Evolutionary conservation across 768 basidiomycete genomes (phyloP), one percentile per base, ranked within the genome.

Genomic region (Trametopsis cervina): DNA sequence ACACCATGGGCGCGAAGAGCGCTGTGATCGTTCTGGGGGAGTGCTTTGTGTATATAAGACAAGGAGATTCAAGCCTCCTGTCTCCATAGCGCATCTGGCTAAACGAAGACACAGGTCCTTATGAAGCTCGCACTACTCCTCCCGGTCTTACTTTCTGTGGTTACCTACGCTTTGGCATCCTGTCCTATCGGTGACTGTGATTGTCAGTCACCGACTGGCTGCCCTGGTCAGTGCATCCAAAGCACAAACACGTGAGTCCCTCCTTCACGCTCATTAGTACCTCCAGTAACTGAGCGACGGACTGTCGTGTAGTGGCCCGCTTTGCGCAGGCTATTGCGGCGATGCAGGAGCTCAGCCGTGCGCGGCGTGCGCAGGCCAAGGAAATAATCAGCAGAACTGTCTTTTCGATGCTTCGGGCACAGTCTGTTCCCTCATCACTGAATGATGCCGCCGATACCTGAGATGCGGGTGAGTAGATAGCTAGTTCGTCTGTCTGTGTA

Each of bases 181-280:
- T 20, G 20, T 18, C 44, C 9, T 25, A 23, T 18, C 44, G 17
- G 4, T 29, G 26, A 21, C 44, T n/a, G 18, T n/a, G 26, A 21
- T 5, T 48, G 47, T 26, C 3, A 13, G 38, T 48, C 47, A 24
- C 47, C 47, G 5, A 40, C 40, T 4, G 47, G 47, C 13, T 48
- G 47, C 40, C 47, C 47, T 27, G 47, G 47, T 4, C 22, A 4
- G 17, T 42, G 47, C 27, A 29, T 20, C 18, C 12, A 6, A 21
- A 29, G 26, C 20, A 27, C 11, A 10, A 33, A 33, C 26, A 13
- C 18, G 41, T 24, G 20, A 29, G 29, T 45, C 10, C 23, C 4
- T 27, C 7, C 29, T 7, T n/a, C n/a, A 17, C 42, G 10, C 42
- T 40, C 39, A 18, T 40, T 9, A 7, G 9, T 21, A 10, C 17